Base-by-base conservation (phyloP, 495 filamentous ascomycete genomes). In the Podospora anserina region DNA sequence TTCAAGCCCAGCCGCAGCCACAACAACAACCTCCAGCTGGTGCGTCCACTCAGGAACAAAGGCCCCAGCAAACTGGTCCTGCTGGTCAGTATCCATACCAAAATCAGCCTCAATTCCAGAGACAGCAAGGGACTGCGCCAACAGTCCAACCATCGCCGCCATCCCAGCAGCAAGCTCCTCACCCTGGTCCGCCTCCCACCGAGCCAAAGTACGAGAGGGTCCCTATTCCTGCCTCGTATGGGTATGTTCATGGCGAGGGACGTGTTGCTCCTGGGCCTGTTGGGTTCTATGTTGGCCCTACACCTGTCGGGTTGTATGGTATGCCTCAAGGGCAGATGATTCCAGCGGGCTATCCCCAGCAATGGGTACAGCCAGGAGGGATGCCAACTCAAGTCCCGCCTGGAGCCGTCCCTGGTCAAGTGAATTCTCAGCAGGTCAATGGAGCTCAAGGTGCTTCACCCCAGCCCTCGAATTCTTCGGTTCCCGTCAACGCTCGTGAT, bases 191-290 rank as follows among this genome's bases (percentile, higher is more conserved):
- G 2, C 61, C 56, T 11, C 68, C 55, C 0, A 56, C 39, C 16
- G 82, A 84, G 57, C 82, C 76, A 1, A 75, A 79, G 30, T 85
- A 85, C 61, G 79, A 75, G 3, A 71, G 72, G 34, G 82, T 85
- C 0, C 82, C 82, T 15, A 84, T 85, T n/a, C 82, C 82, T 1
- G 70, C 69, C 5, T 78, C 79, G 27, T 85, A 85, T 68, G 70
- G 76, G 3, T 75, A 80, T 56, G 82, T 84, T 20, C 81, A 80
- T 64, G 78, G 76, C 20, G 82, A 84, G 59, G 82, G 81, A 4
- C 69, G 74, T 20, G 53, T 78, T 3, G 78, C 74, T 16, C 71
- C 74, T 11, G 78, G 79, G 3, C 79, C 74, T 20, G 76, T 77
- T 18, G 77, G 77, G 5, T 79, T 80, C 64, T 77, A 76, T 20